Percentiles rank a stretch among this genome's conserved stretches.
These are phyloP conservation scores for Fremontodendron californicum DNA, from an alignment of 345 rosid species.

Conservation along the genomic window DNA sequence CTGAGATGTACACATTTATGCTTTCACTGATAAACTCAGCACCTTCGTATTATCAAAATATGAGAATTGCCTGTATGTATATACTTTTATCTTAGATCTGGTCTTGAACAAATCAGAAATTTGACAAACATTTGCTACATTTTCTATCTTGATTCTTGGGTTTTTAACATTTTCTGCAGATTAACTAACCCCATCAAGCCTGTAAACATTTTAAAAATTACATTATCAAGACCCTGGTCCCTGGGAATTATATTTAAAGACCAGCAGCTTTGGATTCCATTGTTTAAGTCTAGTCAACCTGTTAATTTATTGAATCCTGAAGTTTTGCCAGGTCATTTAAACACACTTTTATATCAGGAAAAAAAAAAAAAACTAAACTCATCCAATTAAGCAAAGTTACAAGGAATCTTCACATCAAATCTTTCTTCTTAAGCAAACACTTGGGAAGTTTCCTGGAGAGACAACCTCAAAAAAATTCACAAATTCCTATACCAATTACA, in stretches of 20 bases:
- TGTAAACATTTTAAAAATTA: not conserved
- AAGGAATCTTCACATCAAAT: not conserved
- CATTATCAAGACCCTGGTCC: not conserved
- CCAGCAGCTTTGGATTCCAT: not conserved
- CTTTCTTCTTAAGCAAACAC: not conserved
- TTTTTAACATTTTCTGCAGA: not conserved
- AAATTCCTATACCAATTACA: not conserved
- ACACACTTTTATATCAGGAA: not conserved
- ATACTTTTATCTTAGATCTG: not conserved
- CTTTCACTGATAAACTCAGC: not conserved
- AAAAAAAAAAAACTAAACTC: not conserved
- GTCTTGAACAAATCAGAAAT: not conserved
- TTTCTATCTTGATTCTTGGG: too few species aligned
- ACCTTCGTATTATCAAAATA: not conserved
- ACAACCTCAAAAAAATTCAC: not conserved
- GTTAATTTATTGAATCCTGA: not conserved
- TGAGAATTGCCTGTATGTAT: not conserved
- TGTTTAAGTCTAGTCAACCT: not conserved
- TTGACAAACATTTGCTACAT: not conserved
- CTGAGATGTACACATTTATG: not conserved
- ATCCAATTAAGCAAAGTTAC: not conserved
- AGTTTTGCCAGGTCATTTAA: not conserved
- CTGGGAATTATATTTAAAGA: not conserved
- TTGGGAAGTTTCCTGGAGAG: not conserved
- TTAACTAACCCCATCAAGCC: not conserved